Conservation (phyloP, 176 grass and related monocot species). For the Otatea glauca region DNA sequence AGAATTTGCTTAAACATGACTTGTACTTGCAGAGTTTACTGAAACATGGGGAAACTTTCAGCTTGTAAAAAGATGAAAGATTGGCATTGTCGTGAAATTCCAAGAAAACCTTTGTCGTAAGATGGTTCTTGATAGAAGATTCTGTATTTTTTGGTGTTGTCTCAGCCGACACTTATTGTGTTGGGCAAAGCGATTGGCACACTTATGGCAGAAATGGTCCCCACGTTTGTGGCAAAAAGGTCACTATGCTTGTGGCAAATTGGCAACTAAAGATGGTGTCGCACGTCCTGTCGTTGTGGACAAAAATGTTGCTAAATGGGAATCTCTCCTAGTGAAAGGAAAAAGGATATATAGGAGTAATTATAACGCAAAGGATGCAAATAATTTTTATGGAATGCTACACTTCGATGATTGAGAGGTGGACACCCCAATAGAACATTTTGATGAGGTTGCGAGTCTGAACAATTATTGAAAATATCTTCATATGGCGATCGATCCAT, state of each 20-base stretch:
- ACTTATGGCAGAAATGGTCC: too few species aligned
- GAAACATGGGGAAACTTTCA: constrained; percentile 34
- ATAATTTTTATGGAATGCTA: constrained; percentile 35
- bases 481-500: constrained; percentile 37
- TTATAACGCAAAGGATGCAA: constrained; percentile 5
- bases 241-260: constrained; percentile 5
- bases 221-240: too few species aligned
- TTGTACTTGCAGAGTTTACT: constrained; percentile 19
- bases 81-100: constrained; percentile 45
- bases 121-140: constrained; percentile 15
- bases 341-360: constrained; percentile 44
- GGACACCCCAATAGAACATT: constrained; percentile 38
- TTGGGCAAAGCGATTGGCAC: too few species aligned
- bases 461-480: constrained; percentile 25
- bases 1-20: constrained; percentile 32
- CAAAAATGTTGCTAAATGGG: constrained; percentile 24
- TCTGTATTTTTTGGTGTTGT: constrained; percentile 26
- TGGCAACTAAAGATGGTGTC: constrained; percentile 37
- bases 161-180: not conserved
- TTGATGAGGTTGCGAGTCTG: not conserved
- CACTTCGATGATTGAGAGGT: constrained; percentile 31
- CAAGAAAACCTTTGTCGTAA: constrained; percentile 36
- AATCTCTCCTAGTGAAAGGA: constrained; percentile 10
- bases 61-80: constrained; percentile 51
- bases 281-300: constrained; percentile 23